A percentile compares a stretch with the other conserved stretches of the same genome.
Evolutionary conservation across 345 rosid genomes (phyloP).

Genomic region (Aquilaria sinensis): DNA sequence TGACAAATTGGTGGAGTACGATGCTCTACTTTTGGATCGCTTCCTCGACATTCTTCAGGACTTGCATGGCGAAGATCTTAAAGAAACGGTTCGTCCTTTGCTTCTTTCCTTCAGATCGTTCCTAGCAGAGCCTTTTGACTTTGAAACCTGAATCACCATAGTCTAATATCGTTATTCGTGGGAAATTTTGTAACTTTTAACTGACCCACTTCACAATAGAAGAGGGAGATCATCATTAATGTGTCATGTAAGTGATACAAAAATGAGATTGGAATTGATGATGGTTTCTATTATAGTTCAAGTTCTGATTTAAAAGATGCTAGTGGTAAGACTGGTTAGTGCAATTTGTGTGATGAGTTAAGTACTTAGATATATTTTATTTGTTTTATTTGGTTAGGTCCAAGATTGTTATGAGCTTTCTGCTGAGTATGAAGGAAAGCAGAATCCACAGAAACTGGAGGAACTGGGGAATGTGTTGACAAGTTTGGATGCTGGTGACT

Average conservation of each 20-base stretch:
- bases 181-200: neutral
- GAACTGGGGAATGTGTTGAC: conserved; percentile 83
- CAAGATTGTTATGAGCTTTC: conserved; percentile 96
- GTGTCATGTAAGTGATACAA: too few species aligned
- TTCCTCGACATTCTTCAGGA: conserved; percentile 95
- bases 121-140: too few species aligned
- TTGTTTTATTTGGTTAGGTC: conserved; percentile 43
- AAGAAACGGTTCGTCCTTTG: conserved; percentile 57
- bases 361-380: conserved; percentile 1
- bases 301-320: conserved; percentile 1
- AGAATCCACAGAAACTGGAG: conserved; percentile 66
- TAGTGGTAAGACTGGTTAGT: conserved; percentile 7
- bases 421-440: conserved; percentile 89
- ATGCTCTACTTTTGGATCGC: conserved; percentile 90
- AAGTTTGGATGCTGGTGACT: conserved; percentile 93
- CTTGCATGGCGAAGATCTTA: conserved; percentile 93
- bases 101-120: neutral
- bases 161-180: neutral
- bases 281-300: neutral
- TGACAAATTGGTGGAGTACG: conserved; percentile 93
- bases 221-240: too few species aligned
- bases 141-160: too few species aligned
- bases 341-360: conserved; percentile 3
- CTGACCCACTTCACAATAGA: neutral
- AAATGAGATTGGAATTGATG: neutral